Conservation (phyloP, 2,329 filamentous ascomycete genomes). For the Cercospora sesami region DNA sequence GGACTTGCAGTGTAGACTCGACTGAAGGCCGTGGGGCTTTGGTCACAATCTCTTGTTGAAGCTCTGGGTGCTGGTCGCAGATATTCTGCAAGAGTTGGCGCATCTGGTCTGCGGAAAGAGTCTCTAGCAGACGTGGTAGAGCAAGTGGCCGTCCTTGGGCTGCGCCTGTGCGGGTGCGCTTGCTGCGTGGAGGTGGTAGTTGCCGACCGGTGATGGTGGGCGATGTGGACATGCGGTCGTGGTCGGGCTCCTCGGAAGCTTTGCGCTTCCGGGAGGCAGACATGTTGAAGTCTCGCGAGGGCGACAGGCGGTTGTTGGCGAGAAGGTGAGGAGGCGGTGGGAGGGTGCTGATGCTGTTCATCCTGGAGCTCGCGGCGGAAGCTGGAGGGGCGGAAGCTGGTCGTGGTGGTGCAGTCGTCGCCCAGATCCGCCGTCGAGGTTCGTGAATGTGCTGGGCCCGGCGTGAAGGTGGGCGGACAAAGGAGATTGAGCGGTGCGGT, state of each 20-base stretch:
- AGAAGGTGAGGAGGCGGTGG: constrained; percentile 62
- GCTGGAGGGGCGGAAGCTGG: neutral
- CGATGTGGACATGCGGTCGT: constrained; percentile 86
- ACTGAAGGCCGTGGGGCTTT: constrained; percentile 86
- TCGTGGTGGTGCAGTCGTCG: neutral
- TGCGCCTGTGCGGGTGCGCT: constrained; percentile 67
- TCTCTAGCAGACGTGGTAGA: constrained; percentile 83
- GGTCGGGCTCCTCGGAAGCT: constrained; percentile 68
- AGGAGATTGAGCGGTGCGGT: neutral
- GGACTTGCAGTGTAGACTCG: constrained; percentile 73
- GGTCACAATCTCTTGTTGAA: constrained; percentile 79
- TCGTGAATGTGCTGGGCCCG: neutral
- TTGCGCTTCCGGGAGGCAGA: constrained; percentile 73
- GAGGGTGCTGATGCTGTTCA: constrained; percentile 63
- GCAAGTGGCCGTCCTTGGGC: constrained; percentile 62
- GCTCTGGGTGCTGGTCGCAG: constrained; percentile 83
- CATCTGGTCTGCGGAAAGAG: constrained; percentile 80
- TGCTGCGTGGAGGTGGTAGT: constrained; percentile 61
- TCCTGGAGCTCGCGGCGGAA: constrained; percentile 38
- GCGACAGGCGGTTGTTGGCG: constrained; percentile 60
- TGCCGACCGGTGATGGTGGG: constrained; percentile 71
- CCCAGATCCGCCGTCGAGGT: neutral
- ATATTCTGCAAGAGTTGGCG: constrained; percentile 84
- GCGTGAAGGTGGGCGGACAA: neutral
- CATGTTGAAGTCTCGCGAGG: constrained; percentile 50